These are phyloP conservation scores for Colletotrichum tropicale DNA, from an alignment of 2,329 filamentous ascomycete species.

Conservation along the genomic window DNA sequence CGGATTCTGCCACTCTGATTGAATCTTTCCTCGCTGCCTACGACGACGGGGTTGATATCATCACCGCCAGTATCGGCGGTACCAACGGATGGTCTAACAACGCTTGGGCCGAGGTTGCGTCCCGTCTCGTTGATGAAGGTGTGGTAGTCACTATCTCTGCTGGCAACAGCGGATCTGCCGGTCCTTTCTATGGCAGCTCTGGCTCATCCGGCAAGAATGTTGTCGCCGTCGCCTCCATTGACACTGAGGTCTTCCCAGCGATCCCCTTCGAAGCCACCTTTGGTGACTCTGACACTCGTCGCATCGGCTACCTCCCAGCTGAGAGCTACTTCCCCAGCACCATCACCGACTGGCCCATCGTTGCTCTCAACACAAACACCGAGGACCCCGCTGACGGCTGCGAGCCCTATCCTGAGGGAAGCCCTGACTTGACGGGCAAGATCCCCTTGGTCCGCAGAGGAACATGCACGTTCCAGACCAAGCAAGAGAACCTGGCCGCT, in stretches of 20 bases:
- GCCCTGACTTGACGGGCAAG: constrained; percentile 27
- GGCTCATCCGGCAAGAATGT: constrained; percentile 46
- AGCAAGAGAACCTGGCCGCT: constrained; percentile 29
- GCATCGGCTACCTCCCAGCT: constrained; percentile 37
- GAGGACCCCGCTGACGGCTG: constrained; percentile 28
- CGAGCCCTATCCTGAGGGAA: constrained; percentile 24
- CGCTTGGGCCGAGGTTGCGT: constrained; percentile 39
- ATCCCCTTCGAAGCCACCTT: constrained; percentile 34
- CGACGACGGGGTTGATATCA: constrained; percentile 36
- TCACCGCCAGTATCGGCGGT: constrained; percentile 39
- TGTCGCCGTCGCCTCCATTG: constrained; percentile 47
- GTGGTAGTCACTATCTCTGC: constrained; percentile 55
- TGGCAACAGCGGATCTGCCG: constrained; percentile 53
- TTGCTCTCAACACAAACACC: constrained; percentile 28
- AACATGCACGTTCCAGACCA: constrained; percentile 32
- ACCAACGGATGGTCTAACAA: constrained; percentile 30
- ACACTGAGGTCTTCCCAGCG: constrained; percentile 32
- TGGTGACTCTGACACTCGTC: constrained; percentile 26
- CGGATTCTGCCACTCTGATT: constrained; percentile 42
- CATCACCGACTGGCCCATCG: constrained; percentile 37
- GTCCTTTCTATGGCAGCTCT: constrained; percentile 49
- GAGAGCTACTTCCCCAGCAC: constrained; percentile 34
- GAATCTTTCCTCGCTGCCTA: constrained; percentile 39
- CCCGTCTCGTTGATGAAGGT: constrained; percentile 48
- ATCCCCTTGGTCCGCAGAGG: constrained; percentile 43